These are phyloP conservation scores for Colletotrichum melonis DNA, from an alignment of 2,329 filamentous ascomycete species.

Conservation along the genomic window DNA sequence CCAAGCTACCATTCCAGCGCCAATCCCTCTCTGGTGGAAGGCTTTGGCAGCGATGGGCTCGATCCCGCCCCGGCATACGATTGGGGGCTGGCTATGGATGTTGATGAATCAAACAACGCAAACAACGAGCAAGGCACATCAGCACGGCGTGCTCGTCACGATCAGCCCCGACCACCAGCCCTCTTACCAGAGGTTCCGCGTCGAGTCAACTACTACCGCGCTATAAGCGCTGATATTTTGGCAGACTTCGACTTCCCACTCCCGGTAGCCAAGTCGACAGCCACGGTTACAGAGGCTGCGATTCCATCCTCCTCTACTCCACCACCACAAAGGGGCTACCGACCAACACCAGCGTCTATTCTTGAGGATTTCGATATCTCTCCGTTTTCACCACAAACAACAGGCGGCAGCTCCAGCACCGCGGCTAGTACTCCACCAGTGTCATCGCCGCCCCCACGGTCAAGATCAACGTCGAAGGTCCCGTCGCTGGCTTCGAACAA, in stretches of 20 bases:
- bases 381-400: constrained; percentile 25
- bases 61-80: constrained; percentile 43
- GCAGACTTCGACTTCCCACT: constrained; percentile 25
- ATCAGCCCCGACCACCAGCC: not conserved
- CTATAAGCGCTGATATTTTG: constrained; percentile 32
- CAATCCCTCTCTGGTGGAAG: constrained; percentile 45
- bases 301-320: not conserved
- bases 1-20: constrained; percentile 43
- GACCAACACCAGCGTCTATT: constrained; percentile 31
- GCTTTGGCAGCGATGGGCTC: constrained; percentile 46
- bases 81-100: constrained; percentile 39
- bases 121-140: not conserved
- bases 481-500: constrained; percentile 36
- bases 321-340: constrained; percentile 17
- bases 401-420: constrained; percentile 16
- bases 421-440: constrained; percentile 31
- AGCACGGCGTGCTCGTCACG: not conserved
- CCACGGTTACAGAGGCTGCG: not conserved
- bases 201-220: constrained; percentile 25
- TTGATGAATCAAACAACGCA: not conserved
- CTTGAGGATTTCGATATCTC: constrained; percentile 31
- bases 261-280: not conserved
- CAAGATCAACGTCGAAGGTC: not conserved
- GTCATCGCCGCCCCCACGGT: constrained; percentile 36
- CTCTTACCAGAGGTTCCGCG: not conserved